Percentiles rank a stretch among this genome's conserved stretches.
phyloP scores from a whole-genome alignment of 352 stramenopile species.

The Globisporangium nagaii region DNA sequence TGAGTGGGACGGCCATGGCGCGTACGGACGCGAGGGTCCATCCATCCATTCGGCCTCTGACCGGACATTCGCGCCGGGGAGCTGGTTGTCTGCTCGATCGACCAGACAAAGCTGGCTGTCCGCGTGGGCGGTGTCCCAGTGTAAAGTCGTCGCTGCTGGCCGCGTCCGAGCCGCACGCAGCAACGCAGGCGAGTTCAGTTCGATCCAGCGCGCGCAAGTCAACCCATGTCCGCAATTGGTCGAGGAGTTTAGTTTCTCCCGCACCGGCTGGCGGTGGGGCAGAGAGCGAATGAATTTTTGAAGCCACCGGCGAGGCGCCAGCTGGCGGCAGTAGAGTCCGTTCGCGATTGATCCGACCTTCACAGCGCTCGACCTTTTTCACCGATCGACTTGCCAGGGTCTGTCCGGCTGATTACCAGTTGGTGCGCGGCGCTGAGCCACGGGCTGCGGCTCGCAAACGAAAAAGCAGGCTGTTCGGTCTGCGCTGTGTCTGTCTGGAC shows the following conservation, averaged over 20 bases:
- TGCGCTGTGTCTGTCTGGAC: constrained; percentile 1
- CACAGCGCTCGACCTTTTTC: neutral
- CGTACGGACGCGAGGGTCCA: neutral
- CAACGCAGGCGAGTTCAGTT: constrained; percentile 3
- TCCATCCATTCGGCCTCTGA: no score
- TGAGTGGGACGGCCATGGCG: no score
- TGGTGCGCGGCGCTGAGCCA: neutral
- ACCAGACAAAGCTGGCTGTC: no score
- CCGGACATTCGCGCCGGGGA: neutral
- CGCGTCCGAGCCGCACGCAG: no score
- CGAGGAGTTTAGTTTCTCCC: neutral
- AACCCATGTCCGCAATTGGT: neutral
- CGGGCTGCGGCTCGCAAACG: neutral
- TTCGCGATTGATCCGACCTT: constrained; percentile 2
- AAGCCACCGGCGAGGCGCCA: neutral
- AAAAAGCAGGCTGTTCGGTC: neutral
- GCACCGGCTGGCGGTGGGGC: neutral
- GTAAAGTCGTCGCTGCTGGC: no score
- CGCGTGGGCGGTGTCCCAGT: no score
- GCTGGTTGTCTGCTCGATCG: no score
- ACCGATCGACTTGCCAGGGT: neutral
- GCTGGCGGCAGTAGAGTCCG: no score
- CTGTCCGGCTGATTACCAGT: neutral
- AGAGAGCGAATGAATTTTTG: neutral
- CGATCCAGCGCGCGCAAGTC: neutral